These are phyloP conservation scores for Ceratocystis colombiana DNA, from an alignment of 2,329 filamentous ascomycete genomes.

Conservation along the genomic window DNA sequence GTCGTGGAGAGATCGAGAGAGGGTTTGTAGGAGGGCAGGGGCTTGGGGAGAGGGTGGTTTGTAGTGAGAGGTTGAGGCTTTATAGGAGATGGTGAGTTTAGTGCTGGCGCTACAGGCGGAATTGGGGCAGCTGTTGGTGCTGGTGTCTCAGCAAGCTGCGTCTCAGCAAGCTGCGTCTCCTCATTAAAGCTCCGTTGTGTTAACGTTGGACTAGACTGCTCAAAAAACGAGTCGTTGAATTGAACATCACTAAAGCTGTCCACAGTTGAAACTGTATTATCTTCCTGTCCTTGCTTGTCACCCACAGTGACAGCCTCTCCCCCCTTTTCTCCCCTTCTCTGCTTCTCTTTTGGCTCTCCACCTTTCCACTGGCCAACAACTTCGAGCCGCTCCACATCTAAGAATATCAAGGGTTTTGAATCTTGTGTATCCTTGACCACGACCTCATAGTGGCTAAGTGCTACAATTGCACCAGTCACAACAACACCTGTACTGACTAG, in stretches of 20 bases:
- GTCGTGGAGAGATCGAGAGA: not conserved
- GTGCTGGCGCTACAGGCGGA: not conserved
- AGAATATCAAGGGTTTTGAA: not conserved
- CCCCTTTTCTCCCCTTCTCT: too few relatives aligned
- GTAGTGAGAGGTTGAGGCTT: constrained; percentile 31
- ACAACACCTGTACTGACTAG: constrained; percentile 41
- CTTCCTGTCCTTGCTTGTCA: not conserved
- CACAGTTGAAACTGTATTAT: not conserved
- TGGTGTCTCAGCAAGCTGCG: too few relatives aligned
- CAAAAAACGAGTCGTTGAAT: constrained; percentile 23
- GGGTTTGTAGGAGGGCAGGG: constrained; percentile 18
- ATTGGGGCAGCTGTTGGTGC: not conserved
- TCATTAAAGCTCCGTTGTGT: not conserved
- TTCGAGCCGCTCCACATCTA: constrained; percentile 16
- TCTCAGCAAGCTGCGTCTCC: not conserved
- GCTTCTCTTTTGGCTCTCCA: not conserved
- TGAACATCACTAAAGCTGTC: constrained; percentile 22
- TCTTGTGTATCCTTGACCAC: not conserved
- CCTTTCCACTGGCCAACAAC: constrained; percentile 9
- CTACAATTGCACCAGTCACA: constrained; percentile 41
- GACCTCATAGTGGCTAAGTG: constrained; percentile 35
- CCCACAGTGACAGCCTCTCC: not conserved
- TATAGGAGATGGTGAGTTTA: not conserved
- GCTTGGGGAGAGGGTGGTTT: constrained; percentile 25
- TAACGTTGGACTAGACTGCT: constrained; percentile 5